Evolutionary conservation across 1,139 yeast species (phyloP).

Genomic region (Barnettozyma hawaiiensis): DNA sequence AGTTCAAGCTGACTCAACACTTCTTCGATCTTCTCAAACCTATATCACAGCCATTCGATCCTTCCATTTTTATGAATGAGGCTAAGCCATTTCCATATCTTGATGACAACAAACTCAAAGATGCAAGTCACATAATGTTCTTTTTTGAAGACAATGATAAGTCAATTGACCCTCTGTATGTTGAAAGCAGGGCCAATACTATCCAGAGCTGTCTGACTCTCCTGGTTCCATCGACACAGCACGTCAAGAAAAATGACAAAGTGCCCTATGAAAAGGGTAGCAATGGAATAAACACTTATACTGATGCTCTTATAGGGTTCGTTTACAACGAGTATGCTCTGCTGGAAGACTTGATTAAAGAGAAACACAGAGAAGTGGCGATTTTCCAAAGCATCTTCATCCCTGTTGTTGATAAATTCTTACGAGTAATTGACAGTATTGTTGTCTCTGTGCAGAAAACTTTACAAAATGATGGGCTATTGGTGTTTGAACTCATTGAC

Average conservation of each 20-base stretch:
- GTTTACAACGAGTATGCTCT: conserved; percentile 45
- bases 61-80: conserved; percentile 33
- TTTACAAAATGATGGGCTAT: conserved; percentile 35
- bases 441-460: conserved; percentile 33
- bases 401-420: conserved; percentile 33
- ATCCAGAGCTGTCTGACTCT: conserved; percentile 39
- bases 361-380: conserved; percentile 31
- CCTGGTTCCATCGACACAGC: conserved; percentile 42
- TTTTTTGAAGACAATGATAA: conserved; percentile 41
- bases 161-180: conserved; percentile 38
- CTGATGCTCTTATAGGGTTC: conserved; percentile 45
- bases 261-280: conserved; percentile 57
- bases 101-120: conserved; percentile 33
- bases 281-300: conserved; percentile 53
- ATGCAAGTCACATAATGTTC: conserved; percentile 38
- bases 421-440: conserved; percentile 31
- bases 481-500: conserved; percentile 44
- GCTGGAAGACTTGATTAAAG: conserved; percentile 36
- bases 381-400: conserved; percentile 38
- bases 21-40: conserved; percentile 28
- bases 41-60: conserved; percentile 35
- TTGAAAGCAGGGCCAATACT: conserved; percentile 42
- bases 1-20: conserved; percentile 30
- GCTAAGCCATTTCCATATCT: conserved; percentile 37
- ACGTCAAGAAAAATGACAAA: conserved; percentile 34